These are phyloP conservation scores for Capsaspora owczarzaki DNA, from an alignment of 78 protist species.

Conservation along the genomic window DNA sequence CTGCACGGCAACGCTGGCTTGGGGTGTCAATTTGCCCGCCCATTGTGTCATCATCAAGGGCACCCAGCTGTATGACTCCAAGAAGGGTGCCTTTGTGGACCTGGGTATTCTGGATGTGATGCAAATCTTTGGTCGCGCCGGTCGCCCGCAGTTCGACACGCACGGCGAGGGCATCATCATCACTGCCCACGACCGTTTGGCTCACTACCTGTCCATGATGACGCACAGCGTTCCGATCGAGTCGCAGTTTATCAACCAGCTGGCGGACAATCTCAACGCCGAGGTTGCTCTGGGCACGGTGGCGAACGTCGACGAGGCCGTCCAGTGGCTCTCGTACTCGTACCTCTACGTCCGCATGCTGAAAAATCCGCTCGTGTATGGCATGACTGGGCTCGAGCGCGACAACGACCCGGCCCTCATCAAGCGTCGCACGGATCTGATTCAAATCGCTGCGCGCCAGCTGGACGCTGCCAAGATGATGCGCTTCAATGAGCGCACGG, in stretches of 20 bases:
- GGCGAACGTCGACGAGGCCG: conserved; percentile 76
- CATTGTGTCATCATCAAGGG: conserved; percentile 95
- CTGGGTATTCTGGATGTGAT: conserved; percentile 88
- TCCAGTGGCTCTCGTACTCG: conserved; percentile 91
- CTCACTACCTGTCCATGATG: conserved; percentile 66
- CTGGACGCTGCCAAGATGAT: conserved; percentile 73
- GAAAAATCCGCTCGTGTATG: conserved; percentile 86
- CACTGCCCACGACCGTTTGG: conserved; percentile 76
- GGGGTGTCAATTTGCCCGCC: conserved; percentile 99
- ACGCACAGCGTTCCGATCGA: conserved; percentile 79
- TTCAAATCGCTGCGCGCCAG: conserved; percentile 51
- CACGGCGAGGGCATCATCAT: conserved; percentile 88
- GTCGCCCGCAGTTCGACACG: conserved; percentile 97
- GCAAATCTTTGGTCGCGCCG: conserved; percentile 98
- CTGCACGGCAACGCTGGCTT: conserved; percentile 96
- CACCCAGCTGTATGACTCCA: conserved; percentile 75
- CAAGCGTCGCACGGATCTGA: conserved; percentile 11
- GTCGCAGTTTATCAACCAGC: conserved; percentile 32
- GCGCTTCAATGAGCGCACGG: conserved; percentile 66
- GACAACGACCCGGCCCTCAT: not conserved
- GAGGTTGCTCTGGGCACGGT: conserved; percentile 97
- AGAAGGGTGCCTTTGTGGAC: conserved; percentile 47
- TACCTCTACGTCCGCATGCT: conserved; percentile 85
- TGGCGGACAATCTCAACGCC: conserved; percentile 90
- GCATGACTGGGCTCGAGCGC: conserved; percentile 45